phyloP scores from a whole-genome alignment of 106 monocot species.

The Dendrobium officinale region DNA sequence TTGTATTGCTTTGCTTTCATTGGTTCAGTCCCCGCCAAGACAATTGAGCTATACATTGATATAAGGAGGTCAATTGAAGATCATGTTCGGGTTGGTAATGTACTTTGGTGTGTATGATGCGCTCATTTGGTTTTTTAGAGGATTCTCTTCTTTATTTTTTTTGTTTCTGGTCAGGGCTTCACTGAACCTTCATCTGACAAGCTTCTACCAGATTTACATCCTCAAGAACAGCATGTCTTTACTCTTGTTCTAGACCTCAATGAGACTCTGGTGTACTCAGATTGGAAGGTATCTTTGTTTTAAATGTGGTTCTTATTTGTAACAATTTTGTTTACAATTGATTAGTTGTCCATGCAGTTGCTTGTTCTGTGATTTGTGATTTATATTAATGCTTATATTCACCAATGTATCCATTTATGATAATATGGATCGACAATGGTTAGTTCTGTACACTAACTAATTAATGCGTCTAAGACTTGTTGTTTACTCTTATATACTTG shows the following conservation, averaged over 20 bases:
- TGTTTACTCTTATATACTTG: neutral
- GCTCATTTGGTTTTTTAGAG: constrained; percentile 4
- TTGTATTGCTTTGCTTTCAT: constrained; percentile 10
- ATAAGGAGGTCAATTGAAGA: constrained; percentile 65
- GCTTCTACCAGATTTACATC: constrained; percentile 94
- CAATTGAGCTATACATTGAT: constrained; percentile 72
- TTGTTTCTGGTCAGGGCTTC: constrained; percentile 52
- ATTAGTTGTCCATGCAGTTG: neutral
- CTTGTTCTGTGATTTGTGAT: neutral
- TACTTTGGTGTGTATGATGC: neutral
- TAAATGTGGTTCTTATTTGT: neutral
- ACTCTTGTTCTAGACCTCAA: constrained; percentile 95
- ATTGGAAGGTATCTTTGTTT: constrained; percentile 73
- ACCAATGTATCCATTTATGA: neutral
- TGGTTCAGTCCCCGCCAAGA: constrained; percentile 65
- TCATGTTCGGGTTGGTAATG: constrained; percentile 59
- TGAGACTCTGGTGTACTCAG: constrained; percentile 92
- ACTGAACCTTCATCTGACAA: constrained; percentile 94
- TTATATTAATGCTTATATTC: neutral
- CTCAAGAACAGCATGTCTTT: constrained; percentile 92
- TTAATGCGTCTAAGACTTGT: neutral
- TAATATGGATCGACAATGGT: neutral
- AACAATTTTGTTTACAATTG: neutral
- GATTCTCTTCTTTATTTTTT: constrained; percentile 1
- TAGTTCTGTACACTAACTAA: neutral